These are phyloP conservation scores for Elasticomyces elasticus DNA, from an alignment of 495 filamentous ascomycete species.

Conservation along the genomic window DNA sequence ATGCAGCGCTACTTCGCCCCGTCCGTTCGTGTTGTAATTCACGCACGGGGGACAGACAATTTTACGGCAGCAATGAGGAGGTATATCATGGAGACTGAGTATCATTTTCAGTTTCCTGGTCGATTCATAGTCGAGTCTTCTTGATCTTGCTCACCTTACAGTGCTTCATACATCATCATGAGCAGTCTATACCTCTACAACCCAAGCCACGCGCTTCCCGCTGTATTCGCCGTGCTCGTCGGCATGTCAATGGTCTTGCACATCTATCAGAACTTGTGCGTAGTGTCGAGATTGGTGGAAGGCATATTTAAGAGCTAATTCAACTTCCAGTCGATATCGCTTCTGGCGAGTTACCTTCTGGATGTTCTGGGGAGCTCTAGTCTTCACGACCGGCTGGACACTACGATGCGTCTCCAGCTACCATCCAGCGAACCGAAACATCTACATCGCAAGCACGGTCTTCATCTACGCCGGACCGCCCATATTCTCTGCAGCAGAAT, in stretches of 20 bases:
- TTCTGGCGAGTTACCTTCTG: slow-evolving; percentile 40
- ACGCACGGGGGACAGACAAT: too few species aligned
- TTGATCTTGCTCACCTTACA: too few species aligned
- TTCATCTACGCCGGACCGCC: slow-evolving; percentile 33
- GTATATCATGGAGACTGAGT: too few species aligned
- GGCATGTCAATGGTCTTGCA: slow-evolving; percentile 31
- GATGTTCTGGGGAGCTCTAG: slow-evolving; percentile 34
- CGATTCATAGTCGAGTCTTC: too few species aligned
- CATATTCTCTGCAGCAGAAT: slow-evolving; percentile 64
- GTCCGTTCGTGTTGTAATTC: too few species aligned
- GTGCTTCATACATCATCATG: slow-evolving; percentile 3
- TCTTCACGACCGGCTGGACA: slow-evolving; percentile 39
- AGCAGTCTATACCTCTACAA: slow-evolving; percentile 23
- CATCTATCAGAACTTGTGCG: slow-evolving; percentile 36
- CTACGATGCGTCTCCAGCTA: slow-evolving; percentile 30
- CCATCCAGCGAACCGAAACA: slow-evolving; percentile 27
- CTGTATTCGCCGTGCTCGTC: slow-evolving; percentile 33
- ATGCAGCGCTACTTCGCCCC: slow-evolving; percentile 1
- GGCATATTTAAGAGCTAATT: not conserved
- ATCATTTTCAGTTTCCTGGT: too few species aligned
- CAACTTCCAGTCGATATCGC: slow-evolving; percentile 22
- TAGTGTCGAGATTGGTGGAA: not conserved
- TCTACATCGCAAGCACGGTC: slow-evolving; percentile 29
- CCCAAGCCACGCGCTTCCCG: slow-evolving; percentile 36
- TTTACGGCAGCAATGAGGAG: too few species aligned